Conservation (phyloP, 2,329 filamentous ascomycete genomes). For the Neurospora sp. region DNA sequence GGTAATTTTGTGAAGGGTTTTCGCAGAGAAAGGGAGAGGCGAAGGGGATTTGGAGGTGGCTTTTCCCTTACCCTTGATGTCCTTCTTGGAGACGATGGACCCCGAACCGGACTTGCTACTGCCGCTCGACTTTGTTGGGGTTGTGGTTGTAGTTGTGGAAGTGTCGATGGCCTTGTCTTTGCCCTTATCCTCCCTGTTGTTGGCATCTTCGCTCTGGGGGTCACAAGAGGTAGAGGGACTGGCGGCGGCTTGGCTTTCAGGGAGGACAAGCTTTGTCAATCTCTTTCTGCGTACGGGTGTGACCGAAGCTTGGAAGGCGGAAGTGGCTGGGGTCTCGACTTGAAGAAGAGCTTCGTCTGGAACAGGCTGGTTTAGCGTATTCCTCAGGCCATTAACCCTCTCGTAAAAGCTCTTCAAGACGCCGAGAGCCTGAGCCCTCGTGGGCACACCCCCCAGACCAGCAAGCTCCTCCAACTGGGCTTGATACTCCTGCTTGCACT, state of each 20-base stretch:
- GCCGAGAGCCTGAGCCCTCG: neutral
- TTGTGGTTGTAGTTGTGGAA: neutral
- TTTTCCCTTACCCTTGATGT: neutral
- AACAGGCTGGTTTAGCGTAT: neutral
- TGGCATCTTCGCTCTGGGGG: neutral
- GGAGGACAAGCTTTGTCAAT: neutral
- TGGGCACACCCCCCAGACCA: neutral
- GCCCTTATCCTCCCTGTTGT: neutral
- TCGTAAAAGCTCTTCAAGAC: neutral
- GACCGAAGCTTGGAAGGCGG: neutral
- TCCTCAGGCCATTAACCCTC: neutral
- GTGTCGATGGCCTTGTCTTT: neutral
- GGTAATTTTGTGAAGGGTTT: neutral
- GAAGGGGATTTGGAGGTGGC: neutral
- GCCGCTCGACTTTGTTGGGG: neutral
- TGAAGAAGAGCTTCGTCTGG: neutral
- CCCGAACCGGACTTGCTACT: neutral
- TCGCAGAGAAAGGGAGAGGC: neutral
- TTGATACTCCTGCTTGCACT: neutral
- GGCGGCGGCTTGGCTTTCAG: neutral
- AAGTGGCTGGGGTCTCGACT: neutral
- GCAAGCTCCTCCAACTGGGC: neutral
- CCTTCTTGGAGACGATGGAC: neutral
- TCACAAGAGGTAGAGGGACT: neutral
- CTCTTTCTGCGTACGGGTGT: neutral